phyloP scores from a whole-genome alignment of 371 early-diverging fungal species.

The Parasitella parasitica region DNA sequence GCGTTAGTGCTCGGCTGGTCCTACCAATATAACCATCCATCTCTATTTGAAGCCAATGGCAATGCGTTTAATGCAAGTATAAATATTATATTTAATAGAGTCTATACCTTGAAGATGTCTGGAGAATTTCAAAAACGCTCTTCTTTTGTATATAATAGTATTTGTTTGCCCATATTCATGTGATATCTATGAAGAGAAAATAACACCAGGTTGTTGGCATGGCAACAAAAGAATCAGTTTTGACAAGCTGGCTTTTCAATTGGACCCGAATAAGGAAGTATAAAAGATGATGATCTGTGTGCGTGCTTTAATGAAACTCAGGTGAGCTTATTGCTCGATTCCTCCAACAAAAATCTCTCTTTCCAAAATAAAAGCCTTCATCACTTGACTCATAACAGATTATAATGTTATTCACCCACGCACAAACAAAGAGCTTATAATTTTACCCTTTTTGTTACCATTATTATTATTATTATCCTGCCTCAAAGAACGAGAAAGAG shows the following conservation, averaged over 20 bases:
- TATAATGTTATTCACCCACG: conserved; percentile 4
- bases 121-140: no score
- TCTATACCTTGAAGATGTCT: not conserved
- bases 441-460: not conserved
- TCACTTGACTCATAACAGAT: conserved; percentile 9
- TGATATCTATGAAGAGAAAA: not conserved
- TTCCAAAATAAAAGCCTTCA: not conserved
- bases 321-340: not conserved
- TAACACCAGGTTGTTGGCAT: not conserved
- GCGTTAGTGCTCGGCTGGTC: conserved; percentile 6
- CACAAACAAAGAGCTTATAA: conserved; percentile 3
- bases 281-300: not conserved
- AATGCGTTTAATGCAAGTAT: conserved; percentile 7
- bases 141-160: not conserved
- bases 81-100: not conserved
- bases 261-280: not conserved
- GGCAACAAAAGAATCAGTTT: not conserved
- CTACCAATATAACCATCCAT: not conserved
- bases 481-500: not conserved
- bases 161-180: not conserved
- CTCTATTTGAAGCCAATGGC: not conserved
- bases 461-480: not conserved
- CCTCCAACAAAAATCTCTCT: conserved; percentile 2
- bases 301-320: not conserved
- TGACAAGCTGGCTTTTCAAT: not conserved